Evolutionary conservation across 306 rosid genomes (phyloP).

Genomic region (Dalbergia cultrata): DNA sequence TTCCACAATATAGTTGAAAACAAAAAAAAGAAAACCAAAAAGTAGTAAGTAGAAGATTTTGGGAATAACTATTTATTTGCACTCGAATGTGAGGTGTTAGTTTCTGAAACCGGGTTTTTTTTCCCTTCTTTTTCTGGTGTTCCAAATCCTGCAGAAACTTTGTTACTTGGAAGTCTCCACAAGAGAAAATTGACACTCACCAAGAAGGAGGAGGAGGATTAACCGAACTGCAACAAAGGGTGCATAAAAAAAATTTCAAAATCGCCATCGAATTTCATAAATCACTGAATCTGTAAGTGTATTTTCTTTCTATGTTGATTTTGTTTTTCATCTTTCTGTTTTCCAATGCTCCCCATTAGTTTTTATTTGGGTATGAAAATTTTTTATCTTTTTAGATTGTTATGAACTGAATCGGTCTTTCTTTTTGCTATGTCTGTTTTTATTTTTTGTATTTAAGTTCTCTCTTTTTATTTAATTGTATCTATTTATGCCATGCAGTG

Average conservation of each 20-base stretch:
- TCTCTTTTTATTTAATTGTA: background rate
- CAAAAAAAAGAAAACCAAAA: no score
- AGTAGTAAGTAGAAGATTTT: slow-evolving; percentile 36
- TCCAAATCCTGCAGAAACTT: slow-evolving; percentile 45
- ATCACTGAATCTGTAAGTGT: slow-evolving; percentile 54
- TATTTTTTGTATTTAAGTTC: background rate
- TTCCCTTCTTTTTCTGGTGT: background rate
- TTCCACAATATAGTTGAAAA: slow-evolving; percentile 43
- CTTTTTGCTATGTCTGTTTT: slow-evolving; percentile 3
- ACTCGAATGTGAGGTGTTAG: slow-evolving; percentile 4
- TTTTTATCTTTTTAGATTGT: background rate
- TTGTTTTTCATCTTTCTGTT: background rate
- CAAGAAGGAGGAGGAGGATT: slow-evolving; percentile 38
- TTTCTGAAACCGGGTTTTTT: slow-evolving; percentile 24
- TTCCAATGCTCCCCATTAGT: background rate
- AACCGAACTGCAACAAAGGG: slow-evolving; percentile 4
- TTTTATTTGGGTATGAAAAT: background rate
- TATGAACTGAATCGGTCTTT: slow-evolving; percentile 31
- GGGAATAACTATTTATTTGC: slow-evolving; percentile 59
- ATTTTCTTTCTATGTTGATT: slow-evolving; percentile 32
- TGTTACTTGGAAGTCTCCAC: slow-evolving; percentile 54
- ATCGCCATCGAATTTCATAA: slow-evolving; percentile 41
- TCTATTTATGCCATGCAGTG: slow-evolving; percentile 54
- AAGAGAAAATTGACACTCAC: slow-evolving; percentile 6
- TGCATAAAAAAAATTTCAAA: slow-evolving; percentile 4